Conservation (phyloP, 2,329 filamentous ascomycete species). For the Plectosphaerella cucumerina region DNA sequence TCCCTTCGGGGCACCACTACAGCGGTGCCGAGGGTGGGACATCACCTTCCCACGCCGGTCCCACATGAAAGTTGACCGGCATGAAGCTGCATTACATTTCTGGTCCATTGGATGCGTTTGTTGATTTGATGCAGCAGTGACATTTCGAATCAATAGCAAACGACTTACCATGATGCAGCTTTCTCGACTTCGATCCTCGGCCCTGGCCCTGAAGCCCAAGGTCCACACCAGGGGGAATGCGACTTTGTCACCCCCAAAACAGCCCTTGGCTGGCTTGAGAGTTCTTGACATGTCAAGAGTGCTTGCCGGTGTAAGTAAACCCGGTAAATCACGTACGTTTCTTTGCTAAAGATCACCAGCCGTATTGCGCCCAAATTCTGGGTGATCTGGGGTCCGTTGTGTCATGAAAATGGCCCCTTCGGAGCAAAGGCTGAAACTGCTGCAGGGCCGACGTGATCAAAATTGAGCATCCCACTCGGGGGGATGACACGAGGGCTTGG, state of each 20-base stretch:
- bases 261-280: slow-evolving; percentile 77
- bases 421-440: not conserved
- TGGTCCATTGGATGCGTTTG: no score
- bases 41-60: no score
- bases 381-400: slow-evolving; percentile 82
- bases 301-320: slow-evolving; percentile 73
- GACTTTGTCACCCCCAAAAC: slow-evolving; percentile 20
- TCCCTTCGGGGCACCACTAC: no score
- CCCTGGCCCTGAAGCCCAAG: no score
- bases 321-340: no score
- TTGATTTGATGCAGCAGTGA: no score
- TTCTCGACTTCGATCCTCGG: no score
- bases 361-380: slow-evolving; percentile 94
- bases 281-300: slow-evolving; percentile 97
- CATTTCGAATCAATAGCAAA: no score
- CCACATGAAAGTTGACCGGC: no score
- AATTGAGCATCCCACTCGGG: slow-evolving; percentile 85
- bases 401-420: not conserved
- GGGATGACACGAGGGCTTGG: slow-evolving; percentile 94
- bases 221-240: slow-evolving; percentile 17
- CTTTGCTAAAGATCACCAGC: slow-evolving; percentile 44
- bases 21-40: no score
- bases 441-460: slow-evolving; percentile 94
- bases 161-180: no score
- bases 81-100: no score